Conservation (phyloP, 352 stramenopile genomes). For the Nothophytophthora sp. region DNA sequence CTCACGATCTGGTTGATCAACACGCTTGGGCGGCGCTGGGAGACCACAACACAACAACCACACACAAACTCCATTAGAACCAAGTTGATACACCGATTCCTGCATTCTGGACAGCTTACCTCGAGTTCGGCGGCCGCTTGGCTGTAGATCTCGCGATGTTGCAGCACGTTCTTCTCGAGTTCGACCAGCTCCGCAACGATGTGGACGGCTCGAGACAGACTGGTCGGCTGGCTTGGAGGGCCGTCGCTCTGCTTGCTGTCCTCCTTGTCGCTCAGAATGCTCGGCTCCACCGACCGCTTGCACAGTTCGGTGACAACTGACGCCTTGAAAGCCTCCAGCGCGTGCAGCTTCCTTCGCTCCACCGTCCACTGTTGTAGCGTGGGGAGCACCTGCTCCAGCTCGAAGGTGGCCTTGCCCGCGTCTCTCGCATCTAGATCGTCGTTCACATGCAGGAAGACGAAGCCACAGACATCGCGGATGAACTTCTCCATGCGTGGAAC, state of each 20-base stretch:
- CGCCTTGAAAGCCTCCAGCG: slow-evolving; percentile 66
- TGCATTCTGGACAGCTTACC: slow-evolving; percentile 26
- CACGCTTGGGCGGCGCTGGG: slow-evolving; percentile 69
- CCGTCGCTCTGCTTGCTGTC: slow-evolving; percentile 4
- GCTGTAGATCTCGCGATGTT: slow-evolving; percentile 79
- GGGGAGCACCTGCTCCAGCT: slow-evolving; percentile 72
- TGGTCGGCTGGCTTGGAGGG: slow-evolving; percentile 30
- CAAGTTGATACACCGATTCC: neutral
- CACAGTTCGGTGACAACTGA: slow-evolving; percentile 59
- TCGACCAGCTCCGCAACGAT: slow-evolving; percentile 81
- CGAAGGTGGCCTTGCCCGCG: slow-evolving; percentile 26
- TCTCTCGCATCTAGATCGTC: slow-evolving; percentile 27
- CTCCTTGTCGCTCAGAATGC: slow-evolving; percentile 25
- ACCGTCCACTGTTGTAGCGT: slow-evolving; percentile 72
- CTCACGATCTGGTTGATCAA: slow-evolving; percentile 87
- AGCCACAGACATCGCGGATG: slow-evolving; percentile 82
- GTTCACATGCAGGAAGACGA: slow-evolving; percentile 57
- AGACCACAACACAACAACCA: neutral
- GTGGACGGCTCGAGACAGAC: slow-evolving; percentile 58
- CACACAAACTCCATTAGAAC: slow-evolving; percentile 4
- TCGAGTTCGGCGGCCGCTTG: slow-evolving; percentile 78
- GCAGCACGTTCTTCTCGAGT: slow-evolving; percentile 81
- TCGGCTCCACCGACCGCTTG: slow-evolving; percentile 56
- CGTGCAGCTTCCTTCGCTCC: slow-evolving; percentile 55
- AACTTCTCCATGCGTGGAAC: slow-evolving; percentile 88